Evolutionary conservation across 2,329 filamentous ascomycete genomes (phyloP).

Genomic region (Neocucurbitaria cava): DNA sequence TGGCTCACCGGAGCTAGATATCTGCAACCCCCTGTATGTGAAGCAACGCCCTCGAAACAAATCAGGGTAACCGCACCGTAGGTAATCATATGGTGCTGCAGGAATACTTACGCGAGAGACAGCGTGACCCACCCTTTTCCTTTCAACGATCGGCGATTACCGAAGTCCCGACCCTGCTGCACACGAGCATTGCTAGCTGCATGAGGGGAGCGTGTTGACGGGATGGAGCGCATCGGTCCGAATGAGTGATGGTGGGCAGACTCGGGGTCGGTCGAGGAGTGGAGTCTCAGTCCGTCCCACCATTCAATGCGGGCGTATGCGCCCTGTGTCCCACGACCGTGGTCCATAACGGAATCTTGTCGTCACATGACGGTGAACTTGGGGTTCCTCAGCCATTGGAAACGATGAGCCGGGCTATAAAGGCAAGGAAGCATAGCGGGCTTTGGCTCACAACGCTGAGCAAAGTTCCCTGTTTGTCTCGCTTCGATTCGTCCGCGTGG

Average conservation of each 20-base stretch:
- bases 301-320: conserved; percentile 25
- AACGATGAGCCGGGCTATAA: conserved; percentile 27
- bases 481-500: neutral
- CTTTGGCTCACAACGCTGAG: neutral
- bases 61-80: conserved; percentile 23
- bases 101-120: conserved; percentile 27
- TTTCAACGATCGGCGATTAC: conserved; percentile 31
- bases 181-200: conserved; percentile 25
- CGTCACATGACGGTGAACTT: conserved; percentile 32
- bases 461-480: neutral
- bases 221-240: conserved; percentile 31
- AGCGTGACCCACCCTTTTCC: conserved; percentile 32
- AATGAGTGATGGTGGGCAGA: conserved; percentile 19
- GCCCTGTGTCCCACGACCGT: conserved; percentile 19
- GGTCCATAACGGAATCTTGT: conserved; percentile 23
- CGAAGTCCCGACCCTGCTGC: conserved; percentile 14
- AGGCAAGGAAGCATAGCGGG: conserved; percentile 2
- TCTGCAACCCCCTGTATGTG: conserved; percentile 22
- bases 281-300: conserved; percentile 23
- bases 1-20: conserved; percentile 25
- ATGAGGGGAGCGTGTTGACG: conserved; percentile 19
- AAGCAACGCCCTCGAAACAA: conserved; percentile 25
- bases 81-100: conserved; percentile 30
- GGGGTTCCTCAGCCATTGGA: conserved; percentile 12
- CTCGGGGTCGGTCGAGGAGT: conserved; percentile 14